These are phyloP conservation scores for Boletus pseudo-olivaceus DNA, from an alignment of 768 basidiomycete species.

Conservation along the genomic window DNA sequence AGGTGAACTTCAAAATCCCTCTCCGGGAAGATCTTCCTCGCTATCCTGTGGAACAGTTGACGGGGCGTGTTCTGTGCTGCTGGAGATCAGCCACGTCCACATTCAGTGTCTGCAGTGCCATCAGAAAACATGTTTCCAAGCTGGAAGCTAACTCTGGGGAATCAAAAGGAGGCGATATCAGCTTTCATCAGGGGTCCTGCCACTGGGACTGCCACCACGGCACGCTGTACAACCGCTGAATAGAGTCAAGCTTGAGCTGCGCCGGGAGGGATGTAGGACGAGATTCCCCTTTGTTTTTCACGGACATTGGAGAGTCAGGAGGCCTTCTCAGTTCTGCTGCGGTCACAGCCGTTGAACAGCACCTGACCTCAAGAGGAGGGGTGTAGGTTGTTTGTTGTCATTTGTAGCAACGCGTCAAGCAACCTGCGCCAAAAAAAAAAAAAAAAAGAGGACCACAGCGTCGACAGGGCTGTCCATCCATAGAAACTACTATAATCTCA, in stretches of 20 bases:
- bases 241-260: background rate
- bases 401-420: conserved; percentile 11
- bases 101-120: background rate
- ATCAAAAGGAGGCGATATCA: background rate
- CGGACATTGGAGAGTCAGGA: too few species aligned
- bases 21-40: too few species aligned
- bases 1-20: too few species aligned
- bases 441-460: background rate
- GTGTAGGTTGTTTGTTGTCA: conserved; percentile 11
- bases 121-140: background rate
- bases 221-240: background rate
- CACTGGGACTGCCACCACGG: too few species aligned
- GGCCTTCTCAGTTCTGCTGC: background rate
- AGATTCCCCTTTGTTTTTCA: too few species aligned
- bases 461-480: background rate
- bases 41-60: background rate
- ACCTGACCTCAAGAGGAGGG: too few species aligned
- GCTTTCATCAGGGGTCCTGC: background rate
- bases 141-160: background rate
- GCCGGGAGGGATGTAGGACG: too few species aligned
- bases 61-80: too few species aligned
- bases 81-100: background rate
- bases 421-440: background rate
- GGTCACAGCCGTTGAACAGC: background rate
- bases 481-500: background rate